Conservation (phyloP, 345 rosid species). For the Salix purpurea region DNA sequence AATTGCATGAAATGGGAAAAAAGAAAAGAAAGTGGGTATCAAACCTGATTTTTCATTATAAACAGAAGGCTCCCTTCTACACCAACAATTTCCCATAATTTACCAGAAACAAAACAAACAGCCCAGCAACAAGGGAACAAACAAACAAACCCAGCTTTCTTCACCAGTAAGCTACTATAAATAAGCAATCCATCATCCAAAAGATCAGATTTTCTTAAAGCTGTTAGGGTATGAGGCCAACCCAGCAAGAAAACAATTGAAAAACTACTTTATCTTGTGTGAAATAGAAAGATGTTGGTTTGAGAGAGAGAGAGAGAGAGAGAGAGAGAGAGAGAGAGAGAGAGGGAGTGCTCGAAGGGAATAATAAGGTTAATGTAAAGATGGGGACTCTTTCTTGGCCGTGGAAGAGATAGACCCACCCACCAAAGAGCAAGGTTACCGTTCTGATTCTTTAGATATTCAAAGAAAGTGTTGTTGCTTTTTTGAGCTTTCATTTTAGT, state of each 20-base stretch:
- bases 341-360: constrained; percentile 25
- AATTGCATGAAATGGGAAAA: background rate
- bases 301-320: constrained; percentile 19
- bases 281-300: constrained; percentile 16
- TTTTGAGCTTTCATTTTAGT: constrained; percentile 21
- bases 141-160: constrained; percentile 2
- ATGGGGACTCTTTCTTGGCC: constrained; percentile 48
- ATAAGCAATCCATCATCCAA: constrained; percentile 15
- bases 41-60: constrained; percentile 88
- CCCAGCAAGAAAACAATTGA: constrained; percentile 6
- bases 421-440: background rate
- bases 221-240: constrained; percentile 8
- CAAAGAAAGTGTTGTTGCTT: background rate
- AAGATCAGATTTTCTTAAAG: constrained; percentile 6
- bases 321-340: constrained; percentile 17
- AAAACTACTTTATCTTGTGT: constrained; percentile 1
- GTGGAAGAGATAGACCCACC: constrained; percentile 58
- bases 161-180: constrained; percentile 7
- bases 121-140: constrained; percentile 2
- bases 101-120: constrained; percentile 6
- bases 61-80: constrained; percentile 62
- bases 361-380: constrained; percentile 41
- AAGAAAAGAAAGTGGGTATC: background rate
- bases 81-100: constrained; percentile 83
- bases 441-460: constrained; percentile 4